Conservation (phyloP, 345 rosid genomes). For the Kandelia obovata region DNA sequence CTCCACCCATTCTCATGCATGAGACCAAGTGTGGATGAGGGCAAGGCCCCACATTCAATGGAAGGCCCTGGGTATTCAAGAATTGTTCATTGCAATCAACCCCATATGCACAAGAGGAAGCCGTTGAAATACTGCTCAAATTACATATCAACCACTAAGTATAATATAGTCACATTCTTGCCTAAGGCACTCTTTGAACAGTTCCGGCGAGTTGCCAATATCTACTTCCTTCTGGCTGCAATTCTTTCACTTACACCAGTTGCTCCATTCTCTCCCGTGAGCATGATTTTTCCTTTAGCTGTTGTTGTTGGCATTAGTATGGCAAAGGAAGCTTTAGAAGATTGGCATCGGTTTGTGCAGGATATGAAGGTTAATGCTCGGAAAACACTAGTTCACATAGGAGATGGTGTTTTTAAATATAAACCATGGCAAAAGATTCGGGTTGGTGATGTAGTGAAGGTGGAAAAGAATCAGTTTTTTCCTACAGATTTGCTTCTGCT, state of each 20-base stretch:
- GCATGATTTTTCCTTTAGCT: slow-evolving; percentile 16
- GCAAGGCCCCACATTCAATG: not conserved
- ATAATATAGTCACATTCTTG: slow-evolving; percentile 16
- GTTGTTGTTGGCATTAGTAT: slow-evolving; percentile 17
- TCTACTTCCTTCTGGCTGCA: slow-evolving; percentile 23
- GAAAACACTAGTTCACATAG: slow-evolving; percentile 8
- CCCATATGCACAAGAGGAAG: not conserved
- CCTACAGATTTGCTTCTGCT: slow-evolving; percentile 23
- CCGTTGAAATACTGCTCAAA: slow-evolving; percentile 9
- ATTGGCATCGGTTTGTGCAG: slow-evolving; percentile 17
- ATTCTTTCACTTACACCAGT: slow-evolving; percentile 13
- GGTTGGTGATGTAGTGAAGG: slow-evolving; percentile 23
- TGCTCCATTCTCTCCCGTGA: slow-evolving; percentile 11
- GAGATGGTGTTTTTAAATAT: slow-evolving; percentile 10
- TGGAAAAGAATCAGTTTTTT: slow-evolving; percentile 16
- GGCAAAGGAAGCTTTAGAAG: slow-evolving; percentile 23
- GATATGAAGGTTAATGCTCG: slow-evolving; percentile 14
- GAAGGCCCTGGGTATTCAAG: slow-evolving; percentile 8
- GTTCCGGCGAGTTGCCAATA: slow-evolving; percentile 25
- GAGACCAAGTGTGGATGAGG: not conserved
- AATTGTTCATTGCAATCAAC: slow-evolving; percentile 13
- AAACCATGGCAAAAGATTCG: slow-evolving; percentile 13
- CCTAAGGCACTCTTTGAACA: slow-evolving; percentile 26
- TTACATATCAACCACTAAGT: slow-evolving; percentile 18
- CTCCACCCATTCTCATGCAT: slow-evolving; percentile 10